Evolutionary conservation across 2,329 filamentous ascomycete genomes (phyloP).

Genomic region (Xylariales sp.): DNA sequence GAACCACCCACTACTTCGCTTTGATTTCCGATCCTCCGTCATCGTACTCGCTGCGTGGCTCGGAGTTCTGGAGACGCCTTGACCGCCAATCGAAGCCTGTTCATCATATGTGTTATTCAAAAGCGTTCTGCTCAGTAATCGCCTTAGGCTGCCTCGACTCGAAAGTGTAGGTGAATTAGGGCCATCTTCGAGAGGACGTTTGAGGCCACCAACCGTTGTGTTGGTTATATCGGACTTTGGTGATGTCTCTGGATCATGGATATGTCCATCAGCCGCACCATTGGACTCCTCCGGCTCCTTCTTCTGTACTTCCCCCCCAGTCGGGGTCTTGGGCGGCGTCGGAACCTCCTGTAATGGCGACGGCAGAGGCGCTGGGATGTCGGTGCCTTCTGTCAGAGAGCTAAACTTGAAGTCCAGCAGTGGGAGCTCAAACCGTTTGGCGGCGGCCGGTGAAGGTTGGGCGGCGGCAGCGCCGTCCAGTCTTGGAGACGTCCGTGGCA

Average conservation of each 20-base stretch:
- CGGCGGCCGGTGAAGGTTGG: background rate
- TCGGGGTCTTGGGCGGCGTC: slow-evolving; percentile 35
- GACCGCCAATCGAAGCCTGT: slow-evolving; percentile 32
- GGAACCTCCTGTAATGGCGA: slow-evolving; percentile 46
- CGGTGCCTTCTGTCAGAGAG: slow-evolving; percentile 55
- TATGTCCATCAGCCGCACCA: slow-evolving; percentile 36
- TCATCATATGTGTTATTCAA: slow-evolving; percentile 50
- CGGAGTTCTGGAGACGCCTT: slow-evolving; percentile 36
- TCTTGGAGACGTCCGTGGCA: slow-evolving; percentile 4
- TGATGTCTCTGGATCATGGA: slow-evolving; percentile 24
- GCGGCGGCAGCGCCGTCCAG: slow-evolving; percentile 1
- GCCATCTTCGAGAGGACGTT: slow-evolving; percentile 45
- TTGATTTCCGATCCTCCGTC: slow-evolving; percentile 48
- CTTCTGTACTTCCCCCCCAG: slow-evolving; percentile 18
- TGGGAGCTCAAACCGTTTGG: slow-evolving; percentile 50
- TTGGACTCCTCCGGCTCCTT: slow-evolving; percentile 20
- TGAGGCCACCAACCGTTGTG: slow-evolving; percentile 34
- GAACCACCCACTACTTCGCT: slow-evolving; percentile 56
- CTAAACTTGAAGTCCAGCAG: slow-evolving; percentile 54
- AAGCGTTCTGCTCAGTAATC: slow-evolving; percentile 51
- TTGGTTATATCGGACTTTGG: slow-evolving; percentile 25
- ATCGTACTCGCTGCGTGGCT: slow-evolving; percentile 47
- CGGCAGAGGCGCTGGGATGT: slow-evolving; percentile 54
- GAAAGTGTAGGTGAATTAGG: slow-evolving; percentile 50
- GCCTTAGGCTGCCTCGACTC: slow-evolving; percentile 51